These are phyloP conservation scores for Magnaporthiopsis rhizophila DNA, from an alignment of 2,329 filamentous ascomycete species.

Conservation along the genomic window DNA sequence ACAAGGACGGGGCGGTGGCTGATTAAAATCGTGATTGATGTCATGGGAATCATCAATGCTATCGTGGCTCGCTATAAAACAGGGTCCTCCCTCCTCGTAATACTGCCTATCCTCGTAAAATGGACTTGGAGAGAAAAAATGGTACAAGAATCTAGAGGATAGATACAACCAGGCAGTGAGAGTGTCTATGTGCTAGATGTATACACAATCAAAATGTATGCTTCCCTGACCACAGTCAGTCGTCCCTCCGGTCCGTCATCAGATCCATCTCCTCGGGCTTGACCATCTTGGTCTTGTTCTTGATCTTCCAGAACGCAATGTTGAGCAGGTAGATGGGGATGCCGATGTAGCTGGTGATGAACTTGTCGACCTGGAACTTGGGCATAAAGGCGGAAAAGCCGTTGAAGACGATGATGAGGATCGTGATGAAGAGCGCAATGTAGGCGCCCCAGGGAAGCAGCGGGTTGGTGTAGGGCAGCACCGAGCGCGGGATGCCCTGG, in stretches of 20 bases:
- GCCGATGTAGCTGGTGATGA: slow-evolving; percentile 49
- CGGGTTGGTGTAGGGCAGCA: slow-evolving; percentile 29
- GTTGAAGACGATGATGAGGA: slow-evolving; percentile 50
- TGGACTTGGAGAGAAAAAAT: background rate
- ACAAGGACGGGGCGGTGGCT: no score
- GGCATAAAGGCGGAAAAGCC: slow-evolving; percentile 58
- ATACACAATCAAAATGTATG: no score
- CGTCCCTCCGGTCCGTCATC: slow-evolving; percentile 4
- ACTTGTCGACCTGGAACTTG: slow-evolving; percentile 53
- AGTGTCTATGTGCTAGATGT: background rate
- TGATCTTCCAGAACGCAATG: slow-evolving; percentile 54
- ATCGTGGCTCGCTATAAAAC: background rate
- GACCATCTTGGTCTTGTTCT: slow-evolving; percentile 47
- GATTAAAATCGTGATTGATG: no score
- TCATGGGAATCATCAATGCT: background rate
- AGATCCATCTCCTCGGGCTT: slow-evolving; percentile 44
- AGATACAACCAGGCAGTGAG: background rate
- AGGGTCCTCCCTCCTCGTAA: background rate
- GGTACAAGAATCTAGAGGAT: background rate
- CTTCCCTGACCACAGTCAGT: background rate
- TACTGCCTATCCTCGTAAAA: background rate
- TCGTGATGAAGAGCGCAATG: slow-evolving; percentile 17
- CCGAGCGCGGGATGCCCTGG: slow-evolving; percentile 24
- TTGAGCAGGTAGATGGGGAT: slow-evolving; percentile 42
- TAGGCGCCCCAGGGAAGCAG: slow-evolving; percentile 32